Conservation (phyloP, 2,329 filamentous ascomycete genomes). For the Metarhizium robertsii region DNA sequence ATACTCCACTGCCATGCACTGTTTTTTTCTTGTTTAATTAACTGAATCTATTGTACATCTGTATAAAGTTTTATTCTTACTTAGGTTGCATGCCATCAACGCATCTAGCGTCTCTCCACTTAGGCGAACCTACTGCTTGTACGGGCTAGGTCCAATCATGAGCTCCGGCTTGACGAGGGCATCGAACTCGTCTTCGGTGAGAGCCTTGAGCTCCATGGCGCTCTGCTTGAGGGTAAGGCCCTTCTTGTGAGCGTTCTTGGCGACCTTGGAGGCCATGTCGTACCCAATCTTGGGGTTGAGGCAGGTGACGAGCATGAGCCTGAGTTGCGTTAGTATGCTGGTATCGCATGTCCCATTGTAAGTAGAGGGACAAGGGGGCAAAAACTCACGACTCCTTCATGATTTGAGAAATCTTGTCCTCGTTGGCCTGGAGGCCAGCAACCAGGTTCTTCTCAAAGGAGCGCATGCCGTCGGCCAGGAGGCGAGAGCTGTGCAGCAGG, state of each 20-base stretch:
- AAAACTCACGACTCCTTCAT: constrained; percentile 81
- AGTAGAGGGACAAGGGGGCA: constrained; percentile 2
- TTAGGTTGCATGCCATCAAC: background rate
- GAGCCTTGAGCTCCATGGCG: constrained; percentile 83
- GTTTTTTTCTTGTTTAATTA: too few relatives aligned
- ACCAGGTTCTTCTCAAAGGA: constrained; percentile 95
- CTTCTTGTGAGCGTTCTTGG: constrained; percentile 99
- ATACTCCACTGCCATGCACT: too few relatives aligned
- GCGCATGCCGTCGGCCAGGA: constrained; percentile 85
- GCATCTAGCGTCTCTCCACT: background rate
- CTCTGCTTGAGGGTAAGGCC: constrained; percentile 87
- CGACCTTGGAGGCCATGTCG: constrained; percentile 93
- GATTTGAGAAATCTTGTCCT: constrained; percentile 80
- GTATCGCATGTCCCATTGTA: background rate
- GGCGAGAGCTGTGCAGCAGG: constrained; percentile 80
- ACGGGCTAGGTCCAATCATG: constrained; percentile 76
- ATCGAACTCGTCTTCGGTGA: constrained; percentile 86
- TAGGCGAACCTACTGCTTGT: constrained; percentile 28
- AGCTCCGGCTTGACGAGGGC: constrained; percentile 82
- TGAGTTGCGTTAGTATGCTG: constrained; percentile 23
- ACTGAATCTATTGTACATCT: too few relatives aligned
- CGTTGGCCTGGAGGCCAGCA: constrained; percentile 79
- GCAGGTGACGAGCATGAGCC: constrained; percentile 96
- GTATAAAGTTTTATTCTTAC: too few relatives aligned
- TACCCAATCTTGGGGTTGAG: constrained; percentile 96